Percentiles rank a stretch among this genome's conserved stretches.
Conservation (phyloP, 208 protist genomes). For the Phytomonas sp. region DNA sequence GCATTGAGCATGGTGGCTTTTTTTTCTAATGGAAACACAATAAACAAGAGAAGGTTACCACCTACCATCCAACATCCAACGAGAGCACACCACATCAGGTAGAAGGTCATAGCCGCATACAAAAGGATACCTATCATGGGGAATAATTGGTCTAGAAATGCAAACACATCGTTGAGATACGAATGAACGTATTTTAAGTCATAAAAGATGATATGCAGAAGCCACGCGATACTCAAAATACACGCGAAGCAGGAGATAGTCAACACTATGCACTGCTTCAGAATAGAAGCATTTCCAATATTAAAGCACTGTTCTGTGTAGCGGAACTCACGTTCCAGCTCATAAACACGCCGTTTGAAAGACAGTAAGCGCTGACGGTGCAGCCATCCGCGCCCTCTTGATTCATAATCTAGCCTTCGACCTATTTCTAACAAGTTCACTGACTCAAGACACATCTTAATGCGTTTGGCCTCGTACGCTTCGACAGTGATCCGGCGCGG, state of each 20-base stretch:
- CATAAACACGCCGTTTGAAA: constrained; percentile 64
- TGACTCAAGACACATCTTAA: constrained; percentile 58
- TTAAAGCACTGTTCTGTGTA: constrained; percentile 68
- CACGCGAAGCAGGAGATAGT: constrained; percentile 30
- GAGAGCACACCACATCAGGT: constrained; percentile 81
- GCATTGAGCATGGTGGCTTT: constrained; percentile 90
- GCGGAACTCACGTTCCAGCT: constrained; percentile 65
- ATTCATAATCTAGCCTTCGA: constrained; percentile 38
- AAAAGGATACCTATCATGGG: constrained; percentile 75
- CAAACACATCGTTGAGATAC: constrained; percentile 70
- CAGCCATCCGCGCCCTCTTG: constrained; percentile 11
- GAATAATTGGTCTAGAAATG: constrained; percentile 59
- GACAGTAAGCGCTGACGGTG: constrained; percentile 32
- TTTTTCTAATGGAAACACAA: constrained; percentile 66
- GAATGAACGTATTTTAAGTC: constrained; percentile 51
- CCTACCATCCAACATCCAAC: constrained; percentile 86
- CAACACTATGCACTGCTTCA: constrained; percentile 37
- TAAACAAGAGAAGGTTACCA: constrained; percentile 44
- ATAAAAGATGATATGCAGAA: constrained; percentile 82
- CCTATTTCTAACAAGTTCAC: constrained; percentile 55
- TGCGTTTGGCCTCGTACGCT: constrained; percentile 60
- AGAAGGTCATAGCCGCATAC: constrained; percentile 85
- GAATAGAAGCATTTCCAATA: constrained; percentile 41
- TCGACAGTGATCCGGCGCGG: constrained; percentile 66
- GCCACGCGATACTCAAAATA: constrained; percentile 67